Percentiles rank a stretch among this genome's conserved stretches.
phyloP scores from a whole-genome alignment of 1,139 yeast genomes.

The Hemisphaericaspora lyxosophila region DNA sequence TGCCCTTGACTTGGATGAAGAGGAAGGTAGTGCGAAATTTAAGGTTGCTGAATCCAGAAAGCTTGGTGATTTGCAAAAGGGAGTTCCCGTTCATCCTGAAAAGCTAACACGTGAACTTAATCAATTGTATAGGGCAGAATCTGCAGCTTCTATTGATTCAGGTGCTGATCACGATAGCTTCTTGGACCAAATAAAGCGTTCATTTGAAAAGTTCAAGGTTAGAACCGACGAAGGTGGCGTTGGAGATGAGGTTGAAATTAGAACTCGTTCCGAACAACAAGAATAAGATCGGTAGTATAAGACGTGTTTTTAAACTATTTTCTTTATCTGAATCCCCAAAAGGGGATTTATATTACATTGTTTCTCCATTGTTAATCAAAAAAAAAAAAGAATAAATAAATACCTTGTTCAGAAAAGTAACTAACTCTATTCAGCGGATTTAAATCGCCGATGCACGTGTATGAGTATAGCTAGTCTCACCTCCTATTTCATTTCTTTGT shows the following conservation, averaged over 20 bases:
- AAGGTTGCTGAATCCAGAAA: slow-evolving; percentile 20
- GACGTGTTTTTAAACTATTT: no score
- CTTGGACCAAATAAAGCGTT: slow-evolving; percentile 52
- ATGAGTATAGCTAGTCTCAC: not conserved
- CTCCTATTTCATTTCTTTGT: not conserved
- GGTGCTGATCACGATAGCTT: slow-evolving; percentile 36
- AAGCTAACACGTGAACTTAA: slow-evolving; percentile 22
- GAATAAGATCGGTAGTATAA: no score
- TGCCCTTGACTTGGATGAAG: slow-evolving; percentile 64
- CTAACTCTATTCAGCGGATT: no score
- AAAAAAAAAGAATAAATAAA: no score
- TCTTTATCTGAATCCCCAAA: no score
- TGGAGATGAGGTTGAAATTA: slow-evolving; percentile 62
- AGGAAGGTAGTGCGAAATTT: slow-evolving; percentile 39
- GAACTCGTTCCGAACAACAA: slow-evolving; percentile 20
- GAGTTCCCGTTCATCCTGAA: slow-evolving; percentile 20
- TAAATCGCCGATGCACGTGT: not conserved
- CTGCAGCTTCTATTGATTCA: slow-evolving; percentile 38
- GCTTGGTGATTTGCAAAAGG: slow-evolving; percentile 17
- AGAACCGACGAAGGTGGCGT: slow-evolving; percentile 39
- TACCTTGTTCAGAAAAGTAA: no score
- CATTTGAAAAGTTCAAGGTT: slow-evolving; percentile 48
- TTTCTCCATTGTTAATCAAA: no score
- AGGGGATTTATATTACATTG: no score
- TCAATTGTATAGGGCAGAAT: slow-evolving; percentile 31